Evolutionary conservation across 306 rosid species (phyloP), one percentile per base, ranked within the genome.

Genomic region (Fagus sylvatica): DNA sequence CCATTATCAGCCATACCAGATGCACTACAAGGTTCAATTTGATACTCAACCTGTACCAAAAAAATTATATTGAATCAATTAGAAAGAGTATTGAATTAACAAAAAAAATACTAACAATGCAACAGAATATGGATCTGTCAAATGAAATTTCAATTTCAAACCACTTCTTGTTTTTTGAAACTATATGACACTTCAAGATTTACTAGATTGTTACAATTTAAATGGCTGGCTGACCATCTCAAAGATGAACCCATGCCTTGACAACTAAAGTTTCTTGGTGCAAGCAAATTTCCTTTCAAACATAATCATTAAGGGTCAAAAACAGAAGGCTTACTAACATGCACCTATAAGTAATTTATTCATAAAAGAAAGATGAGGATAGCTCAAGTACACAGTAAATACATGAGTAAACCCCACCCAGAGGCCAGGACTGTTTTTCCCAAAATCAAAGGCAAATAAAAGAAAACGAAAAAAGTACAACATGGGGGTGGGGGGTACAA

Each of bases 11-110:
- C 28, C 54, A 53, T 62, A 34, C 72, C 13, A 33, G n/a, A 7
- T 12, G 53, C 17, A 40, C 78, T 80, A 89, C 90, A 88, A 73
- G 97, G 42, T 73, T 82, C 79, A 57, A 91, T 89, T 0, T 77
- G 36, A 72, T 93, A 93, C 83, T 91, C 97, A 3, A 74, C 13
- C 98, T 92, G 82, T 53, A 65, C 81, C 59, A 65, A 53, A 76
- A 43, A 32, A 76, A 19, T 53, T n/a, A 16, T 13, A 59, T 15
- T 59, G 10, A n/a, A 2, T 76, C 74, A 41, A n/a, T 22, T 77
- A 54, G 46, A 51, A 56, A 13, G 1, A 39, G 28, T 36, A 74
- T n/a, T 13, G 4, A 74, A 17, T 15, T 57, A 11, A 28, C 11
- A n/a, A 53, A 65, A 65, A 65, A 57, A 46, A 16, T 36, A 32